phyloP scores from a whole-genome alignment of 306 rosid genomes.

The Biancaea sappan region DNA sequence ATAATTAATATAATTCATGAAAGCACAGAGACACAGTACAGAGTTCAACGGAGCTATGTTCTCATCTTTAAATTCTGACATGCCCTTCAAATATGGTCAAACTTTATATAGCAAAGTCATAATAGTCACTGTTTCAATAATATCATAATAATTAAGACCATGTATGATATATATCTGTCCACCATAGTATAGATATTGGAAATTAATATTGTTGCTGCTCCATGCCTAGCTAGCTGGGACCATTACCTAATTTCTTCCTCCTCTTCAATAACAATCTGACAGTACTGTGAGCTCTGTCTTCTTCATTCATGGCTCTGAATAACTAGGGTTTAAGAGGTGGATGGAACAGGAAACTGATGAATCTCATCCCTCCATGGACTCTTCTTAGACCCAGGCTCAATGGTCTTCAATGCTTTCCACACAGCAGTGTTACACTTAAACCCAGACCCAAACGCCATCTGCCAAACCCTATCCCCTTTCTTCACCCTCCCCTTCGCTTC shows the following conservation, averaged over 20 bases:
- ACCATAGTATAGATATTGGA: too few species aligned
- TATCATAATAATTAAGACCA: neutral
- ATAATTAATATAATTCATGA: neutral
- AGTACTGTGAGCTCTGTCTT: too few species aligned
- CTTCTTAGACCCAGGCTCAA: conserved; percentile 27
- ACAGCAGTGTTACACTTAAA: conserved; percentile 41
- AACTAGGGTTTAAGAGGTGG: neutral
- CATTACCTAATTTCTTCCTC: too few species aligned
- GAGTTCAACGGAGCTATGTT: too few species aligned
- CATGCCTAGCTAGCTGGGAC: too few species aligned
- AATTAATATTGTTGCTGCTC: neutral
- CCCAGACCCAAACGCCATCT: conserved; percentile 41
- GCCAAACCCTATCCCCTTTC: conserved; percentile 39
- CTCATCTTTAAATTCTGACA: neutral
- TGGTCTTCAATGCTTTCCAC: conserved; percentile 26
- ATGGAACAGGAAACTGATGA: conserved; percentile 31
- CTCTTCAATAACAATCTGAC: too few species aligned
- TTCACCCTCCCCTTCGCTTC: conserved; percentile 38
- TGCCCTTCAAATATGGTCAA: neutral
- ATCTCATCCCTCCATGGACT: conserved; percentile 41
- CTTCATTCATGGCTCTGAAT: neutral
- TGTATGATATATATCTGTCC: neutral
- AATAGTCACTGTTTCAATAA: neutral
- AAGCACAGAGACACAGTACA: neutral
- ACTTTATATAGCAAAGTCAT: neutral